Conservation (phyloP, 108 stramenopile species). For the Halocafeteria seosinensis region DNA sequence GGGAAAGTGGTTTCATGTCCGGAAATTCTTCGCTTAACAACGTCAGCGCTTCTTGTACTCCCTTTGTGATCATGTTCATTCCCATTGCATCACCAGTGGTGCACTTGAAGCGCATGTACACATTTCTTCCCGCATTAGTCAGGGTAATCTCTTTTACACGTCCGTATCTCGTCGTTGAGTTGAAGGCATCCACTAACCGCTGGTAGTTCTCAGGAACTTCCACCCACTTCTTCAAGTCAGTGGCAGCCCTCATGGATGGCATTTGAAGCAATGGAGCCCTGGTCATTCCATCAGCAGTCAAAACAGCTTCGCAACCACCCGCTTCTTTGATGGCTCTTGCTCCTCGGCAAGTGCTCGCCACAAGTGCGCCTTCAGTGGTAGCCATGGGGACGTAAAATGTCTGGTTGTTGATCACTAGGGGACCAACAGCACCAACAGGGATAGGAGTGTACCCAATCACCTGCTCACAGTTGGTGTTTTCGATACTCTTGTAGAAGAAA, state of each 20-base stretch:
- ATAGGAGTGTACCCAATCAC: constrained; percentile 86
- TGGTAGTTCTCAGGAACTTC: constrained; percentile 53
- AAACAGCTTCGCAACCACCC: constrained; percentile 32
- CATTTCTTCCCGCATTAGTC: constrained; percentile 78
- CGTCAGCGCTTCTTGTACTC: constrained; percentile 61
- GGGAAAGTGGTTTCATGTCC: constrained; percentile 54
- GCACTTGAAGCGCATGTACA: constrained; percentile 75
- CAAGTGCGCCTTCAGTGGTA: constrained; percentile 88
- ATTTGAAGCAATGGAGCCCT: constrained; percentile 81
- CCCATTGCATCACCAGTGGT: constrained; percentile 97
- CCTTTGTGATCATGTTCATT: constrained; percentile 98
- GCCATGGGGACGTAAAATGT: constrained; percentile 86
- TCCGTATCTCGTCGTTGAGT: constrained; percentile 87
- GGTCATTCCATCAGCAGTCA: constrained; percentile 86
- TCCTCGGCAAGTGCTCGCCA: constrained; percentile 83
- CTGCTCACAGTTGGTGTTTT: constrained; percentile 92
- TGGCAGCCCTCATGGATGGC: constrained; percentile 62
- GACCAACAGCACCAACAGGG: constrained; percentile 85
- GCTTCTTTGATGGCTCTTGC: constrained; percentile 70
- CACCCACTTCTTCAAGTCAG: constrained; percentile 58
- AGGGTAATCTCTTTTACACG: constrained; percentile 52
- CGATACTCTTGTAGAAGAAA: constrained; percentile 53
- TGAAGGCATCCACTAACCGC: constrained; percentile 65
- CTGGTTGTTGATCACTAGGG: constrained; percentile 65
- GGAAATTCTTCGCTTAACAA: constrained; percentile 58